phyloP scores from a whole-genome alignment of 306 rosid species.

The Pyrus pyrifolia region DNA sequence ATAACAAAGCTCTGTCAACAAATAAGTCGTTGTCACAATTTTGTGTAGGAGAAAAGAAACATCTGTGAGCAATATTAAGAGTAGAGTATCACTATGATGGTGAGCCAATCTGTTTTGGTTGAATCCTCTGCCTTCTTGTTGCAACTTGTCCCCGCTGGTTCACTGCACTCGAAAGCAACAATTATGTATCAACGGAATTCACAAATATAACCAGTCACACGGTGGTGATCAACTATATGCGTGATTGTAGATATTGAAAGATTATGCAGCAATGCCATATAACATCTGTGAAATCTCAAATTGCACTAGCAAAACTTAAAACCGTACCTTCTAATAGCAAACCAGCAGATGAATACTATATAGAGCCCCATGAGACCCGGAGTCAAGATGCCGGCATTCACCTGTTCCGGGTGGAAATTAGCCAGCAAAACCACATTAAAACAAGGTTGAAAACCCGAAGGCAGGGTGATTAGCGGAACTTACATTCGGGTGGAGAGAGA shows the following conservation, averaged over 20 bases:
- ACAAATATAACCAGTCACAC: background rate
- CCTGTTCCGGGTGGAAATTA: conserved; percentile 40
- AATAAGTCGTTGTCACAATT: conserved; percentile 16
- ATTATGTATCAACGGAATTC: background rate
- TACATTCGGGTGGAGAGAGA: conserved; percentile 89
- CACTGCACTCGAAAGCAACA: conserved; percentile 32
- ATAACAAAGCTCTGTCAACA: conserved; percentile 78
- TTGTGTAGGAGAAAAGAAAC: conserved; percentile 9
- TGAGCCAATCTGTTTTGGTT: conserved; percentile 76
- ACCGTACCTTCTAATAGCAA: conserved; percentile 82
- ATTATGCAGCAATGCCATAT: background rate
- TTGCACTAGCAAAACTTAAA: background rate
- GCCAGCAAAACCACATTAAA: conserved; percentile 3
- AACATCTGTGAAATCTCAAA: background rate
- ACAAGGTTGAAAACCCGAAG: conserved; percentile 4
- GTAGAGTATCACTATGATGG: conserved; percentile 53
- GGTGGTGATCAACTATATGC: too few relatives aligned
- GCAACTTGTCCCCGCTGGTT: conserved; percentile 70
- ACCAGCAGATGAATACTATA: conserved; percentile 89
- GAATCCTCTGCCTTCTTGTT: conserved; percentile 43
- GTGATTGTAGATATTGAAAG: background rate
- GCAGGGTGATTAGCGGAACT: conserved; percentile 7
- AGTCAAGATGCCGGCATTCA: conserved; percentile 73
- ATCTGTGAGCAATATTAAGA: background rate
- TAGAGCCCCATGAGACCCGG: conserved; percentile 99